These are phyloP conservation scores for Juglanconis juglandina DNA, from an alignment of 2,329 filamentous ascomycete species.

Conservation along the genomic window DNA sequence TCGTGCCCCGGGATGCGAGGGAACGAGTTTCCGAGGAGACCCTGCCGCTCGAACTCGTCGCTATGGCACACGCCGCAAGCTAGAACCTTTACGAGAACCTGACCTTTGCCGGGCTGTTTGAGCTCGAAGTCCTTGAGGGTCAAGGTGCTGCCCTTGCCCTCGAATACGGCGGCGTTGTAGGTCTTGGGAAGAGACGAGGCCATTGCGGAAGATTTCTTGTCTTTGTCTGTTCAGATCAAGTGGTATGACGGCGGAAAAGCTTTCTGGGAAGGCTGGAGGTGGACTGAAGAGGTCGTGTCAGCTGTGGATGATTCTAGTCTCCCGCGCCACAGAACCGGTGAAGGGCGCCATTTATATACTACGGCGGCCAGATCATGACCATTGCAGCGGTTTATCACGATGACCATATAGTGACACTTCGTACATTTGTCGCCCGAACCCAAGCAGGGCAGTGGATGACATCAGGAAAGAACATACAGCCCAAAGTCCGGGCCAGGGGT, in stretches of 20 bases:
- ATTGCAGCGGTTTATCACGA: too few relatives aligned
- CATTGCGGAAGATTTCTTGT: background rate
- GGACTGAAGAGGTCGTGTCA: too few relatives aligned
- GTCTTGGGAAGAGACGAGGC: constrained; percentile 52
- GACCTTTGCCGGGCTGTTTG: constrained; percentile 48
- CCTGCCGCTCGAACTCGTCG: constrained; percentile 48
- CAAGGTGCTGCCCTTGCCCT: constrained; percentile 48
- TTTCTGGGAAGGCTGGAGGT: background rate
- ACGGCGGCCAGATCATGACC: too few relatives aligned
- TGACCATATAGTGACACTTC: too few relatives aligned
- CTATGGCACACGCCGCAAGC: constrained; percentile 71
- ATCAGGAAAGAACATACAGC: too few relatives aligned
- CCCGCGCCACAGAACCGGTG: too few relatives aligned
- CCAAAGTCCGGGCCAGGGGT: too few relatives aligned
- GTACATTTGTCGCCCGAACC: too few relatives aligned
- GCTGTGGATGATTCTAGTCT: too few relatives aligned
- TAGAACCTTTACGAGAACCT: constrained; percentile 68
- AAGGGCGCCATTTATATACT: too few relatives aligned
- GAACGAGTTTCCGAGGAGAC: constrained; percentile 52
- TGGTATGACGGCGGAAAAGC: background rate
- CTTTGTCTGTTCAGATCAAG: background rate
- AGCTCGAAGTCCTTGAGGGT: constrained; percentile 58
- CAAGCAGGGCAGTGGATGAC: too few relatives aligned
- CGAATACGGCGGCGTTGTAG: constrained; percentile 64
- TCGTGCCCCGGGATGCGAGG: constrained; percentile 70